Conservation (phyloP, 768 basidiomycete genomes). For the Tulasnella sp. region DNA sequence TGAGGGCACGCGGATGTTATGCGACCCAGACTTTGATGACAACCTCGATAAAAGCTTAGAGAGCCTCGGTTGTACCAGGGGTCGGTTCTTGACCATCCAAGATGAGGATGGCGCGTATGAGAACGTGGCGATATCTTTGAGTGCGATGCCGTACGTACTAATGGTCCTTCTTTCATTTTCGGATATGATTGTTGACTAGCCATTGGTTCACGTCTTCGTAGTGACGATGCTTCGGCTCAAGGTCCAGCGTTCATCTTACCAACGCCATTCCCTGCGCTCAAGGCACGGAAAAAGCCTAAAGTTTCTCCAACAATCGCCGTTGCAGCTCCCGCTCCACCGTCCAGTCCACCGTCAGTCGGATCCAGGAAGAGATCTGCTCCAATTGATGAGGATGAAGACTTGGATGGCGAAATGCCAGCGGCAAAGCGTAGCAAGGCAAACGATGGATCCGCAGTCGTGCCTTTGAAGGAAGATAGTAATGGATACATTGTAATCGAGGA, state of each 20-base stretch:
- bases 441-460: neutral
- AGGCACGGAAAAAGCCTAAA: slow-evolving; percentile 37
- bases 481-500: slow-evolving; percentile 10
- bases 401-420: slow-evolving; percentile 19
- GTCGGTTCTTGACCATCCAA: slow-evolving; percentile 79
- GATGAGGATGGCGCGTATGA: slow-evolving; percentile 76
- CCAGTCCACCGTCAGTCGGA: slow-evolving; percentile 36
- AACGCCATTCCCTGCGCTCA: slow-evolving; percentile 40
- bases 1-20: slow-evolving; percentile 77
- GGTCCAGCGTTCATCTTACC: slow-evolving; percentile 53
- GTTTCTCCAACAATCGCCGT: slow-evolving; percentile 20
- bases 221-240: slow-evolving; percentile 28
- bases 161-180: neutral
- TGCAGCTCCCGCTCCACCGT: slow-evolving; percentile 28
- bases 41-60: slow-evolving; percentile 72
- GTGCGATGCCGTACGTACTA: slow-evolving; percentile 55
- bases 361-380: slow-evolving; percentile 45
- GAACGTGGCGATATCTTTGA: slow-evolving; percentile 61
- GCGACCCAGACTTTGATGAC: slow-evolving; percentile 91
- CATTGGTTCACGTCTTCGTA: slow-evolving; percentile 42
- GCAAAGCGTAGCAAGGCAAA: slow-evolving; percentile 7
- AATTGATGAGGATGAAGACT: neutral
- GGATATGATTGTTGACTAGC: slow-evolving; percentile 10
- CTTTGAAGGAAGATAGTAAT: neutral
- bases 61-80: slow-evolving; percentile 65